Evolutionary conservation across 1,284 basidiomycete species (phyloP).

Genomic region (Leccinum griseonigrum): DNA sequence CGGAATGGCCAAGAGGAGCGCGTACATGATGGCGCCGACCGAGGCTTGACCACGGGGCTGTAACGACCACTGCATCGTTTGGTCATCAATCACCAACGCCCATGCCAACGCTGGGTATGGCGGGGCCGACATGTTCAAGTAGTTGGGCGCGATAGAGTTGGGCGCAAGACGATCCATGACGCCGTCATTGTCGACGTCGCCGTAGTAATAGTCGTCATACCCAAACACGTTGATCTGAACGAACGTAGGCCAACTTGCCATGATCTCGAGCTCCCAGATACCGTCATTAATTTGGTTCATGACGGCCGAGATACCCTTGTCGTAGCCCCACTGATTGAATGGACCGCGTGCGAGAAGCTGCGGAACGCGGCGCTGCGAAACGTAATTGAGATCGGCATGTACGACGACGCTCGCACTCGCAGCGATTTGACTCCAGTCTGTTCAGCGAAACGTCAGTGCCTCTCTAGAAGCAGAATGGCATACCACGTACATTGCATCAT

Average conservation of each 20-base stretch:
- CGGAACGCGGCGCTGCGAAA: constrained; percentile 70
- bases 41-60: constrained; percentile 78
- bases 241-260: constrained; percentile 84
- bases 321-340: constrained; percentile 90
- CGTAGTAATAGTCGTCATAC: constrained; percentile 88
- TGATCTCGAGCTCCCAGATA: constrained; percentile 79
- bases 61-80: constrained; percentile 72
- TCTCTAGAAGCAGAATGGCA: not conserved
- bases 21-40: constrained; percentile 83
- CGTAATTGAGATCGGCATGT: constrained; percentile 74
- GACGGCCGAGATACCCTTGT: constrained; percentile 69
- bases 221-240: constrained; percentile 87
- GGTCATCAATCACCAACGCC: constrained; percentile 78
- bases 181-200: constrained; percentile 84
- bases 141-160: constrained; percentile 82
- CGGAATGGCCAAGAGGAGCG: constrained; percentile 76
- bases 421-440: constrained; percentile 74
- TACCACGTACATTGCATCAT: constrained; percentile 75
- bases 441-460: constrained; percentile 4
- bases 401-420: constrained; percentile 64
- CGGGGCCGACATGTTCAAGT: constrained; percentile 85
- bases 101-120: constrained; percentile 81
- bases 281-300: constrained; percentile 65
- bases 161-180: constrained; percentile 87
- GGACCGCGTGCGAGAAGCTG: constrained; percentile 83